Percentiles rank a stretch among this genome's conserved stretches.
Conservation (phyloP, 495 filamentous ascomycete species). For the Aspergillus kassunensis region DNA sequence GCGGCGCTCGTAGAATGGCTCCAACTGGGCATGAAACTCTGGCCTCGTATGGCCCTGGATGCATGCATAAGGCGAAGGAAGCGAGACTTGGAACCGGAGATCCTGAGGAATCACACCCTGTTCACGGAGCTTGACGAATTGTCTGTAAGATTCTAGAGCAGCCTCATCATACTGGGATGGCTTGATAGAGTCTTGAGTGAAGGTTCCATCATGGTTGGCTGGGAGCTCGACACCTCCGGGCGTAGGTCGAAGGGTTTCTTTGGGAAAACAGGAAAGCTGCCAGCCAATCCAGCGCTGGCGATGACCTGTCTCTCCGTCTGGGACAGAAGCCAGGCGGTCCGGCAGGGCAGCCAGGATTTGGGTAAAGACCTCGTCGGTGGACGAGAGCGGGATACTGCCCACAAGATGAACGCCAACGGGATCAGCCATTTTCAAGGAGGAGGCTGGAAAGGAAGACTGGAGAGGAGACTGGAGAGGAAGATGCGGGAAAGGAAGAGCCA, state of each 20-base stretch:
- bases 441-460: too few relatives aligned
- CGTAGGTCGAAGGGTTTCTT: constrained; percentile 9
- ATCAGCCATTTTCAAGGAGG: too few relatives aligned
- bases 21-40: constrained; percentile 25
- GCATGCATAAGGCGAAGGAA: constrained; percentile 23
- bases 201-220: constrained; percentile 16
- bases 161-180: constrained; percentile 31
- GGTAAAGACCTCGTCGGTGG: constrained; percentile 27
- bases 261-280: constrained; percentile 27
- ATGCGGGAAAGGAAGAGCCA: too few relatives aligned
- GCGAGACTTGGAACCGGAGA: constrained; percentile 37
- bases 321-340: constrained; percentile 29
- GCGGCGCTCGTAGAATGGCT: constrained; percentile 38
- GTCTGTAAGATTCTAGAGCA: constrained; percentile 33
- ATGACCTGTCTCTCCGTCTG: constrained; percentile 41
- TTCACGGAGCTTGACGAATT: constrained; percentile 26
- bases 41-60: constrained; percentile 23
- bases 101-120: constrained; percentile 23
- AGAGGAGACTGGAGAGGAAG: too few relatives aligned
- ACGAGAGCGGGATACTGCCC: constrained; percentile 33
- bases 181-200: constrained; percentile 23
- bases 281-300: constrained; percentile 33
- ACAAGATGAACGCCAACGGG: constrained; percentile 22
- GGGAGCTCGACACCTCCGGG: constrained; percentile 13
- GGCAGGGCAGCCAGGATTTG: constrained; percentile 22